Evolutionary conservation across 441 rosid species (phyloP), one percentile per base, ranked within the genome.

Genomic region (Jatropha multifida): DNA sequence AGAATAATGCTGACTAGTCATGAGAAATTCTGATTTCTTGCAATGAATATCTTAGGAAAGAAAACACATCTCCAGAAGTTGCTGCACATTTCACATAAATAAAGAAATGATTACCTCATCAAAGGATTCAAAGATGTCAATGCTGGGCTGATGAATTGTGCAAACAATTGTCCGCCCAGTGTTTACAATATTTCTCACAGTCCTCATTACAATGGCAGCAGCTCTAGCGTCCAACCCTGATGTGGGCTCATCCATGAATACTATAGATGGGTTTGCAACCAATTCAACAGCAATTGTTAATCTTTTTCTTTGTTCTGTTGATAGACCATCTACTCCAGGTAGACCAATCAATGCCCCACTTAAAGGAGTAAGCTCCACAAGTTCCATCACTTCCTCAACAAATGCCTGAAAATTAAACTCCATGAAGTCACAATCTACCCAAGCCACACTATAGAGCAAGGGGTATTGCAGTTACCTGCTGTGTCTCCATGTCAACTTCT

Each of bases 171-270:
- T 94, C 67, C 99, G 84, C 44, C 98, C 99, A 0, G 99, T 95
- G 81, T 95, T 95, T 44, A 93, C 99, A 71, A 92, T 93, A 76
- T 95, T 95, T 81, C 99, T 95, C 65, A 95, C 99, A 76, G 99
- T 95, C 83, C 99, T 89, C 99, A 95, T 95, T 74, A 95, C 99
- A 82, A 93, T 95, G 74, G 99, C 99, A 68, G 99, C 99, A 81
- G 99, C 88, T 76, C 97, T 86, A 70, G 98, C 99, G 84, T 95
- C 99, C 81, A 95, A 82, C 56, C 99, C 98, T 56, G 99, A 92
- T 4, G 98, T 93, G 74, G 98, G 99, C 85, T 95, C 99, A 68
- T 95, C 99, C 98, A 95, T 95, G 83, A 93, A 95, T 68, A 95
- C 96, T 79, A 95, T 88, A 55, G 98, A 93, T 76, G 99, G 99